These are phyloP conservation scores for Erythrophleum ivorense DNA, from an alignment of 331 rosid species.

Conservation along the genomic window DNA sequence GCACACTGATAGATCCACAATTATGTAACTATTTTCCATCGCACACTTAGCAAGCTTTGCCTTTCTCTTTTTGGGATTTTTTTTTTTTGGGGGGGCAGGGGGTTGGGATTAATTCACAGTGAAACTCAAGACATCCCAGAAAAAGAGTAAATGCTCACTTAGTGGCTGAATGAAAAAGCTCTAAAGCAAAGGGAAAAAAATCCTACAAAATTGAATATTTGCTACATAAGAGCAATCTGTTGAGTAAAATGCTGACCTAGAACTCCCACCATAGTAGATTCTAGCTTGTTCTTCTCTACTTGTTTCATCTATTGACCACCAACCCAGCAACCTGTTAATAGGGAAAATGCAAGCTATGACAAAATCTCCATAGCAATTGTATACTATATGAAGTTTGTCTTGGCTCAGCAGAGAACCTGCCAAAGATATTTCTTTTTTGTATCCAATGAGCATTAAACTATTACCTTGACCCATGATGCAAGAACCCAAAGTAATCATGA, in stretches of 20 bases:
- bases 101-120: too few species aligned
- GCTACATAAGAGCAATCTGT: neutral
- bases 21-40: neutral
- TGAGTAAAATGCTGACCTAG: slow-evolving; percentile 53
- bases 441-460: neutral
- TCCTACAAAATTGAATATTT: slow-evolving; percentile 26
- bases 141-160: neutral
- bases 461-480: slow-evolving; percentile 76
- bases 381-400: neutral
- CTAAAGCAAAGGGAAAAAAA: neutral
- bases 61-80: too few species aligned
- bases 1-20: neutral
- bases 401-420: slow-evolving; percentile 11
- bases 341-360: slow-evolving; percentile 28
- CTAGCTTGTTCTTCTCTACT: slow-evolving; percentile 76
- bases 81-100: too few species aligned
- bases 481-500: slow-evolving; percentile 78
- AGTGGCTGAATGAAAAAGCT: neutral
- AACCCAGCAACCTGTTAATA: slow-evolving; percentile 64
- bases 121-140: neutral
- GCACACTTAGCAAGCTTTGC: too few species aligned
- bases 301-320: slow-evolving; percentile 80
- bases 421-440: neutral
- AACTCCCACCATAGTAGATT: slow-evolving; percentile 51
- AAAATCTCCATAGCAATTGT: neutral